Evolutionary conservation across 768 basidiomycete species (phyloP).

Genomic region (Auricularia heimuer): DNA sequence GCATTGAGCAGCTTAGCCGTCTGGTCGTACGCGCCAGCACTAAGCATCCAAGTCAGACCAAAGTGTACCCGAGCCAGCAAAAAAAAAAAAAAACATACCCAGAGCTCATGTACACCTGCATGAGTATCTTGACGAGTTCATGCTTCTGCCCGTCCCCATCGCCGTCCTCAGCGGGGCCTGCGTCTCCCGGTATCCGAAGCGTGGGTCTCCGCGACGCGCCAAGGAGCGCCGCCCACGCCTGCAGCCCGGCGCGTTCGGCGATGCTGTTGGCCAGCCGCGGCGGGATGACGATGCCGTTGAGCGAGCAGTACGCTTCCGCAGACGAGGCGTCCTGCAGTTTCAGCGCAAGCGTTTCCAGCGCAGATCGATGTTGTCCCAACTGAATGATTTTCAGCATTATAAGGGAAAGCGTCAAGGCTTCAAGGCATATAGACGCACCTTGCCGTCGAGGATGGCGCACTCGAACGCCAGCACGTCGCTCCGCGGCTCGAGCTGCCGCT

Average conservation of each 20-base stretch:
- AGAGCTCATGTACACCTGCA: slow-evolving; percentile 76
- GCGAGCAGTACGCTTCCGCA: slow-evolving; percentile 79
- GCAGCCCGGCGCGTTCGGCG: slow-evolving; percentile 40
- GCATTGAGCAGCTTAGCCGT: slow-evolving; percentile 66
- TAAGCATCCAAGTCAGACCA: not conserved
- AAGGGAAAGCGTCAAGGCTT: slow-evolving; percentile 6
- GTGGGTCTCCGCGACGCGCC: slow-evolving; percentile 8
- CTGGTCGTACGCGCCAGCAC: slow-evolving; percentile 39
- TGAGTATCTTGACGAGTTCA: slow-evolving; percentile 53
- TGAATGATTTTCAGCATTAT: slow-evolving; percentile 11
- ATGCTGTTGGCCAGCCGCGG: slow-evolving; percentile 43
- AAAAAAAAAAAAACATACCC: slow-evolving; percentile 37
- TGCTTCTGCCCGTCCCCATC: slow-evolving; percentile 43
- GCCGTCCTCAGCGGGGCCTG: slow-evolving; percentile 16
- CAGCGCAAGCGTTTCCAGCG: slow-evolving; percentile 57
- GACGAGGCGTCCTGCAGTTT: slow-evolving; percentile 63
- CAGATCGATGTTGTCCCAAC: slow-evolving; percentile 50
- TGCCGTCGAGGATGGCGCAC: slow-evolving; percentile 66
- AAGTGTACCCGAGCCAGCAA: not conserved
- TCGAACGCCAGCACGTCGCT: slow-evolving; percentile 59
- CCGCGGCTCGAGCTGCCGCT: slow-evolving; percentile 33
- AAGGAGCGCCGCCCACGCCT: slow-evolving; percentile 46
- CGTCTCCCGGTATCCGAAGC: slow-evolving; percentile 21
- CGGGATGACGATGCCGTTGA: slow-evolving; percentile 66
- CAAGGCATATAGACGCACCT: slow-evolving; percentile 34